These are phyloP conservation scores for Capsella rubella DNA, from an alignment of 441 rosid species.

Conservation along the genomic window DNA sequence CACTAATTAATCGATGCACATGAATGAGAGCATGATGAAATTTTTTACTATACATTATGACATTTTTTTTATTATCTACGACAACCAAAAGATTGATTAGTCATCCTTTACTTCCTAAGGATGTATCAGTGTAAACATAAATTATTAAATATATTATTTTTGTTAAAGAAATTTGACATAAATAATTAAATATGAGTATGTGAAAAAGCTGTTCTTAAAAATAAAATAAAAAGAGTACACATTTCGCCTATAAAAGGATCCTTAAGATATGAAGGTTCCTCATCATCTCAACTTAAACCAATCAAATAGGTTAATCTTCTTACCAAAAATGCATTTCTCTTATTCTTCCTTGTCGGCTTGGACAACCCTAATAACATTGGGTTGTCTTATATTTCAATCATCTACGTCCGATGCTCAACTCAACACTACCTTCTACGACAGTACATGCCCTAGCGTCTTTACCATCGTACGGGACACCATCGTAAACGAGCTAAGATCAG, in stretches of 20 bases:
- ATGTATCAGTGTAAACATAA: no score
- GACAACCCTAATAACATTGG: slow-evolving; percentile 33
- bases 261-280: neutral
- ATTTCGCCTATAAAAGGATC: slow-evolving; percentile 27
- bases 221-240: neutral
- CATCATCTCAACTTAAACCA: slow-evolving; percentile 28
- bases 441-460: slow-evolving; percentile 52
- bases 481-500: slow-evolving; percentile 43
- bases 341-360: slow-evolving; percentile 8
- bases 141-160: no score
- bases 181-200: neutral
- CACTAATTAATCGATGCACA: neutral
- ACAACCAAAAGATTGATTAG: no score
- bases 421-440: slow-evolving; percentile 52
- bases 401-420: slow-evolving; percentile 48
- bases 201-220: neutral
- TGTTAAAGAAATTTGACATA: neutral
- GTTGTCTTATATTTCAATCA: slow-evolving; percentile 37
- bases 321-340: slow-evolving; percentile 26
- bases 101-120: no score
- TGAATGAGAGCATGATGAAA: no score
- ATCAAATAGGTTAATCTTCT: neutral
- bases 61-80: no score
- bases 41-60: no score
- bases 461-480: slow-evolving; percentile 48